These are phyloP conservation scores for Draba incana DNA, from an alignment of 345 rosid species.

Conservation along the genomic window DNA sequence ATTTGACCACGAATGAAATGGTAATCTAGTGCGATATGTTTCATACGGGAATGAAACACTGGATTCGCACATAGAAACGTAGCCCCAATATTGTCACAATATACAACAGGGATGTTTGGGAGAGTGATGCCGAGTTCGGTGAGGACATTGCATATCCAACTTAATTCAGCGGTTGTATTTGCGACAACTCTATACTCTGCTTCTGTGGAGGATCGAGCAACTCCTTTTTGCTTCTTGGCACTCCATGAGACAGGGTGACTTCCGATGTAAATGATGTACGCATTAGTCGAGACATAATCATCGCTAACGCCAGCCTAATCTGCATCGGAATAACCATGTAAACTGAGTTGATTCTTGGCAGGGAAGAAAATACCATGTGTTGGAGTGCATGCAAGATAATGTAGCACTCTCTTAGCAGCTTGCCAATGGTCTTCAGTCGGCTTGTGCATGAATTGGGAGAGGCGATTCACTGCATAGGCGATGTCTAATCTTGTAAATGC, in stretches of 20 bases:
- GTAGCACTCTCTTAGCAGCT: background rate
- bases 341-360: background rate
- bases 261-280: background rate
- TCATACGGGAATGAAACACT: background rate
- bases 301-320: background rate
- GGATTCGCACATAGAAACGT: background rate
- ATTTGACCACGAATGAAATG: background rate
- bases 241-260: background rate
- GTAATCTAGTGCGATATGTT: background rate
- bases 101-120: background rate
- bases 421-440: background rate
- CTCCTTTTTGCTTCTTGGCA: background rate
- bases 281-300: background rate
- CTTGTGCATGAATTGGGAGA: background rate
- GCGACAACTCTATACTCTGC: background rate
- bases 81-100: background rate
- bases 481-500: background rate
- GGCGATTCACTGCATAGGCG: background rate
- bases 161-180: background rate
- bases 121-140: background rate
- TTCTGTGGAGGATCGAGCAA: background rate
- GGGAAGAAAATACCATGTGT: background rate
- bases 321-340: background rate
- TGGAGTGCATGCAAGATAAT: background rate
- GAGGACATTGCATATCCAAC: background rate